Conservation (phyloP, 371 early-diverging fungal genomes). For the Blakeslea trispora region DNA sequence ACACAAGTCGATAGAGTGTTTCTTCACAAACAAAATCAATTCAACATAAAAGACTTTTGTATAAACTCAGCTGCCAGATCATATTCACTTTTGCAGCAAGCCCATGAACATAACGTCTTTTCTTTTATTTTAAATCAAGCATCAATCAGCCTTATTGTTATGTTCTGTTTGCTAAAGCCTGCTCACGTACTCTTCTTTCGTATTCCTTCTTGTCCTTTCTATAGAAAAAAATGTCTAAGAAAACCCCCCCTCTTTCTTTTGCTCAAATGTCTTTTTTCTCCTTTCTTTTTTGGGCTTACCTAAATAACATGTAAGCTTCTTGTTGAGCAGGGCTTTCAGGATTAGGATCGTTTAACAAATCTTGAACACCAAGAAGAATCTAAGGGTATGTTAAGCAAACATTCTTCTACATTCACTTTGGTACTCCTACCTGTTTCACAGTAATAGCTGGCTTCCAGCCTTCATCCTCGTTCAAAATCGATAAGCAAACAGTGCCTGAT, state of each 20-base stretch:
- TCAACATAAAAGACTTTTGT: too few relatives aligned
- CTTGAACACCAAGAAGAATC: constrained; percentile 90
- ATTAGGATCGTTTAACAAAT: constrained; percentile 96
- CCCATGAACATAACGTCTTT: too few relatives aligned
- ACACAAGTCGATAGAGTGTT: too few relatives aligned
- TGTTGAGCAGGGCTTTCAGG: constrained; percentile 94
- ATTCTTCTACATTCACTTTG: not conserved
- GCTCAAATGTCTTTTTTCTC: not conserved
- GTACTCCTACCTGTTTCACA: constrained; percentile 86
- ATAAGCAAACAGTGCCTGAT: constrained; percentile 98
- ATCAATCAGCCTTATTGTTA: too few relatives aligned
- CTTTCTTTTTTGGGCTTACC: constrained; percentile 39
- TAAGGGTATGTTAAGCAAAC: too few relatives aligned
- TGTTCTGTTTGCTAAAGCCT: constrained; percentile 59
- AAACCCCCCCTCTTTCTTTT: too few relatives aligned
- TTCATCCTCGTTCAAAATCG: constrained; percentile 96
- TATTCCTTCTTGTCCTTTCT: constrained; percentile 72
- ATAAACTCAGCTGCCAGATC: too few relatives aligned
- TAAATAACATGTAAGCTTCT: constrained; percentile 90
- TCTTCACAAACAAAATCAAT: too few relatives aligned
- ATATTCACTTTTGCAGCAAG: too few relatives aligned
- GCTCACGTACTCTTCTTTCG: constrained; percentile 74
- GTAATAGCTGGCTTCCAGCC: constrained; percentile 99
- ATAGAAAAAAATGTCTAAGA: constrained; percentile 6
- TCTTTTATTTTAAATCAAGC: too few relatives aligned